Base-by-base conservation (phyloP, 306 rosid species). In the Hylodesmum podocarpum region DNA sequence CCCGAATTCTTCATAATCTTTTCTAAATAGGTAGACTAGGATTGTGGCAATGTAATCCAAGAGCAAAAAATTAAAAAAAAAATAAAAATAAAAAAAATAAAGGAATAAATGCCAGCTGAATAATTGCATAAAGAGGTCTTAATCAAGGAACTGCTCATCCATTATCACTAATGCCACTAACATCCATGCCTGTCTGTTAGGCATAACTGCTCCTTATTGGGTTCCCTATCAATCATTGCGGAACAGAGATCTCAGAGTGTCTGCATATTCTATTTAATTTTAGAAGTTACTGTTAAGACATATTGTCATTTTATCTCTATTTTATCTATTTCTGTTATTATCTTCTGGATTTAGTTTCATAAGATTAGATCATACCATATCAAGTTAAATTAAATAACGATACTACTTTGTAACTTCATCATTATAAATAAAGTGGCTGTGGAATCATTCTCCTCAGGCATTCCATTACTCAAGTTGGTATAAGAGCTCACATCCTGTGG, bases 1-100 rank as follows among this genome's bases (percentile, higher is more conserved):
- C 44, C 70, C 77, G 76, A 18, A 37, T 39, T 63, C 46, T 77
- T 69, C 41, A 61, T 65, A 80, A 49, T 24, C 16, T 13, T 63
- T 39, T 75, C 28, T 27, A 13, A 27, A 57, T 41, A 85, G 74
- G 49, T 53, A 57, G 21, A 47, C 46, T 41, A 76, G 54, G 75
- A 66, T 43, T 21, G 27, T 19, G 15, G 47, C 21, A 29, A 63
- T 15, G 58, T 64, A 73, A 61, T 50, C 53, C 3, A 39, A 59
- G 31, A 70, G 59, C 15, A 6, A 34, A 46, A 61, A 39, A 24
- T 18, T 28, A 58, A 22, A 44, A 67, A 24, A 72, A 70, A 77
- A n/a, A n/a, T n/a, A n/a, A n/a, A n/a, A n/a, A n/a, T n/a, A n/a
- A 66, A 43, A 3, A 47, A 54, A 81, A 62, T 15, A 55, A 36